Evolutionary conservation across 345 rosid species (phyloP).

Genomic region (Odontarrhena argentea): DNA sequence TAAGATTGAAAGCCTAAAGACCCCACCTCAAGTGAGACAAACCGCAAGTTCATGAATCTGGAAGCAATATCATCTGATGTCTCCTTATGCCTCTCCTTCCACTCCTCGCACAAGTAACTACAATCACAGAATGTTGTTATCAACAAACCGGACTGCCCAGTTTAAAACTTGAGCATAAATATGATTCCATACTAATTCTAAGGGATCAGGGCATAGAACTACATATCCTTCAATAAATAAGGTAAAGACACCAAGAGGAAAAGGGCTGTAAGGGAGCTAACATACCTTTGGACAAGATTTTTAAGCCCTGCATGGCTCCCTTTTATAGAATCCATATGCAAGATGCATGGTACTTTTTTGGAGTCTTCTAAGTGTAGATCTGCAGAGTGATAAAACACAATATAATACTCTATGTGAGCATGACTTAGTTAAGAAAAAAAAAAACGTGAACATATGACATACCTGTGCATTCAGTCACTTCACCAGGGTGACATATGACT

Average conservation of each 20-base stretch:
- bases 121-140: conserved; percentile 28
- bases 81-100: conserved; percentile 84
- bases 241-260: conserved; percentile 5
- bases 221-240: conserved; percentile 17
- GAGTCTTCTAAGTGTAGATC: conserved; percentile 57
- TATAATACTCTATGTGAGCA: conserved; percentile 21
- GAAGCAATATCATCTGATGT: conserved; percentile 64
- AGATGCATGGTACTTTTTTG: conserved; percentile 73
- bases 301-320: conserved; percentile 96
- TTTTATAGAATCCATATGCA: conserved; percentile 98
- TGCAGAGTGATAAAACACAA: conserved; percentile 39
- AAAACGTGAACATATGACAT: conserved; percentile 29
- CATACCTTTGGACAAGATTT: conserved; percentile 89
- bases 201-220: conserved; percentile 19
- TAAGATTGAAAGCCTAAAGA: conserved; percentile 23
- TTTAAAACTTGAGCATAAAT: conserved; percentile 10
- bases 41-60: conserved; percentile 82
- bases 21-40: conserved; percentile 89
- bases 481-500: conserved; percentile 92
- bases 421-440: conserved; percentile 10
- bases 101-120: conserved; percentile 93
- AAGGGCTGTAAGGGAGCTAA: conserved; percentile 23
- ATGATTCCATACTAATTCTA: conserved; percentile 7
- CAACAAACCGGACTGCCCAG: conserved; percentile 28
- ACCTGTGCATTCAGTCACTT: conserved; percentile 72